Evolutionary conservation across 73 alveolate species (phyloP), one percentile per base, ranked within the genome.

Genomic region (Durusdinium trenchii): DNA sequence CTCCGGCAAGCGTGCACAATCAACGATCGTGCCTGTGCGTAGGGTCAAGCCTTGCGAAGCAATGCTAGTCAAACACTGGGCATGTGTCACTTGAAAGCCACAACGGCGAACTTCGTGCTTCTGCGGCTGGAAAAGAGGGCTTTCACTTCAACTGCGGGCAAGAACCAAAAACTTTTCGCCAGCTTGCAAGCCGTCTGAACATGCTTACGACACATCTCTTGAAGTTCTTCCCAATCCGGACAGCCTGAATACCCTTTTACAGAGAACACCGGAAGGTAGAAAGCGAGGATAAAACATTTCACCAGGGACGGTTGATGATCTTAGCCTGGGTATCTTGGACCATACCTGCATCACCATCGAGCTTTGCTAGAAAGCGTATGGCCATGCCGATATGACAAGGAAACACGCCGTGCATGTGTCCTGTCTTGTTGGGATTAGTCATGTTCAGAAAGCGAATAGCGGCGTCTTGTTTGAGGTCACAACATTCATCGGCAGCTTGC

Each of bases 11-110:
- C 91, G 91, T 10, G 91, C 91, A 23, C 91, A 79, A 46, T 79
- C 91, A 23, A 79, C 47, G 69, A 79, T 45, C 5, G 91, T 79
- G 48, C 91, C 91, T 3, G 50, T 4, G 3, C 91, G 69, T 23
- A 79, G 69, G 6, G 91, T 79, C 91, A 79, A 30, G 20, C 67
- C 91, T 6, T 83, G 94, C 51, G 94, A 83, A 57, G 76, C 94
- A 36, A 76, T 83, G 54, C 94, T 83, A 3, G 94, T 83, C 40
- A 47, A 43, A 79, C 20, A 46, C 23, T 79, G 7, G 45, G 91
- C 91, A 46, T 79, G 91, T 1, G 91, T 36, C 6, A 79, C 26
- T 7, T 50, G 91, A 45, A 79, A 79, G 2, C 91, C 91, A 35
- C 91, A 47, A 50, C 91, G 69, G 5, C 91, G 64, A 20, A 79